phyloP scores from a whole-genome alignment of 2,329 filamentous ascomycete species.

The Phyllosticta ampelicida region DNA sequence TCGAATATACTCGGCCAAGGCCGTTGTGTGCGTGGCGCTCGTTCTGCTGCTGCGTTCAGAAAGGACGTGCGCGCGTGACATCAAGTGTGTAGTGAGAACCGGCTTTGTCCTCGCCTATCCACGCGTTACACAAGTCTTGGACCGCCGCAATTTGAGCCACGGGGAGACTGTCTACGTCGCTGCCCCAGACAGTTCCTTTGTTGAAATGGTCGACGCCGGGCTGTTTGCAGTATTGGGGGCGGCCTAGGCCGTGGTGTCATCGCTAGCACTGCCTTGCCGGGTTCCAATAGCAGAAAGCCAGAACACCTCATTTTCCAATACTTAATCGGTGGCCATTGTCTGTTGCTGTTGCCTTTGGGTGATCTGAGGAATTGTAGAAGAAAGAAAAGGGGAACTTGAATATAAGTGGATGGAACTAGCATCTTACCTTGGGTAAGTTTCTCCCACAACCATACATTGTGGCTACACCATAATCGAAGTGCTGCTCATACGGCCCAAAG shows the following conservation, averaged over 20 bases:
- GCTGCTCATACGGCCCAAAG: background rate
- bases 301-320: background rate
- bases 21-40: background rate
- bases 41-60: background rate
- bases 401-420: background rate
- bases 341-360: background rate
- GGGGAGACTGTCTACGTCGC: background rate
- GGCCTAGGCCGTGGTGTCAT: background rate
- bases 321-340: background rate
- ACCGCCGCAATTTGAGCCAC: background rate
- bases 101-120: background rate
- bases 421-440: background rate
- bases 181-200: background rate
- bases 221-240: background rate
- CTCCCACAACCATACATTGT: background rate
- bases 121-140: background rate
- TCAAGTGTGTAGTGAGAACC: background rate
- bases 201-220: background rate
- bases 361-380: background rate
- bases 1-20: background rate
- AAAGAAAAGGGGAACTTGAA: background rate
- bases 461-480: background rate
- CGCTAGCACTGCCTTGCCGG: background rate
- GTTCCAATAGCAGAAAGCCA: background rate
- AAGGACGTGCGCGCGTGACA: background rate